Evolutionary conservation across 2,329 filamentous ascomycete genomes (phyloP).

Genomic region (Alternaria viburni): DNA sequence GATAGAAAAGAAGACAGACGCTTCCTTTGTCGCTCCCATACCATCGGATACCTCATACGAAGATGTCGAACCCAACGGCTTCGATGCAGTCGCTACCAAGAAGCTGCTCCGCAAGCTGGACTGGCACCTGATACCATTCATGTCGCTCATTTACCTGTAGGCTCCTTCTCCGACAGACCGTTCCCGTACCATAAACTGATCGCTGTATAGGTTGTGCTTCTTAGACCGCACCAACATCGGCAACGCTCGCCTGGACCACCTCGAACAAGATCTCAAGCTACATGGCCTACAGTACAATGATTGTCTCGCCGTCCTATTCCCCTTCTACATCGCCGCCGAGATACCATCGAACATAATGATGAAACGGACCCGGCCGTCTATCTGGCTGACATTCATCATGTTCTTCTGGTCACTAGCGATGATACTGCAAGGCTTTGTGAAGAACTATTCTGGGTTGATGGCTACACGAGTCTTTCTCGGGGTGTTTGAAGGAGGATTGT

Average conservation of each 20-base stretch:
- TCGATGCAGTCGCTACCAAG: slow-evolving; percentile 54
- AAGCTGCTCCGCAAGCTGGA: slow-evolving; percentile 62
- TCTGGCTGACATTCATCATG: slow-evolving; percentile 47
- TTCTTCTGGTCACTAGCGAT: slow-evolving; percentile 42
- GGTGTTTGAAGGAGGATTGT: slow-evolving; percentile 40
- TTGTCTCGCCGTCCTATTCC: slow-evolving; percentile 62
- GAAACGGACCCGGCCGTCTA: slow-evolving; percentile 49
- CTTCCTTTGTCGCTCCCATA: slow-evolving; percentile 8
- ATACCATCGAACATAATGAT: slow-evolving; percentile 65
- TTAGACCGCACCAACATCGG: slow-evolving; percentile 52
- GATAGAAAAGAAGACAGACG: slow-evolving; percentile 17
- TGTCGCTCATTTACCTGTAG: slow-evolving; percentile 64
- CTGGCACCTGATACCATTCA: slow-evolving; percentile 64
- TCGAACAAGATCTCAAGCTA: slow-evolving; percentile 46
- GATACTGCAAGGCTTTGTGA: slow-evolving; percentile 40
- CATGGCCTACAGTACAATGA: slow-evolving; percentile 63
- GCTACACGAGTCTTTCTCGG: slow-evolving; percentile 42
- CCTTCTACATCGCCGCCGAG: slow-evolving; percentile 61
- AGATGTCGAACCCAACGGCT: slow-evolving; percentile 40
- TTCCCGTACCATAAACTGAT: background rate
- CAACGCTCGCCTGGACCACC: slow-evolving; percentile 48
- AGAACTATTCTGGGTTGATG: slow-evolving; percentile 39
- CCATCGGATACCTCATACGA: slow-evolving; percentile 16
- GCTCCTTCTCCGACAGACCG: slow-evolving; percentile 2
- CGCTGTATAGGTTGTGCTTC: background rate